phyloP scores from a whole-genome alignment of 768 basidiomycete genomes.

The Hortiboletus campestris region DNA sequence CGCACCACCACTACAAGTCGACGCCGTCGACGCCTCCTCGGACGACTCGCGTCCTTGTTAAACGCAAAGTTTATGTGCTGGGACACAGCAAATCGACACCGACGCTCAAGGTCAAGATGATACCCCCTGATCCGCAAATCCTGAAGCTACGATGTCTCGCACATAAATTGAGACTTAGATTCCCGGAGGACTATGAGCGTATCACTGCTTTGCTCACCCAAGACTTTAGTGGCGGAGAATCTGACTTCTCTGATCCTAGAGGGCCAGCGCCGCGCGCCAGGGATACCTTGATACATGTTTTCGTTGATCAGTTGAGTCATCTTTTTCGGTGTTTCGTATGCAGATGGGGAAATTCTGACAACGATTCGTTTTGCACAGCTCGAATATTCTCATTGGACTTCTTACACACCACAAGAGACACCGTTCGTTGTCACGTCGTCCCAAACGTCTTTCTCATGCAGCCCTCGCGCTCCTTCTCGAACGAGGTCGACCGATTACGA shows the following conservation, averaged over 20 bases:
- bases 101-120: conserved; percentile 37
- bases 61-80: conserved; percentile 29
- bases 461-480: conserved; percentile 78
- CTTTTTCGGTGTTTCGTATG: background rate
- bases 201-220: conserved; percentile 33
- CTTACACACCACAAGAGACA: conserved; percentile 65
- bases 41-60: conserved; percentile 17
- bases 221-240: conserved; percentile 35
- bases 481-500: conserved; percentile 71
- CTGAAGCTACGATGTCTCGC: conserved; percentile 54
- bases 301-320: conserved; percentile 44
- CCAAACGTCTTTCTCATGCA: conserved; percentile 67
- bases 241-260: conserved; percentile 35
- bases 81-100: conserved; percentile 50
- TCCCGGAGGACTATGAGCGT: conserved; percentile 48
- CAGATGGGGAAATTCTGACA: conserved; percentile 6
- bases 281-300: conserved; percentile 39
- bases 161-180: conserved; percentile 52
- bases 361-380: conserved; percentile 42
- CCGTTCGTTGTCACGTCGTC: conserved; percentile 37
- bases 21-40: conserved; percentile 33
- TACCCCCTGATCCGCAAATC: conserved; percentile 46
- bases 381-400: conserved; percentile 85
- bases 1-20: conserved; percentile 20
- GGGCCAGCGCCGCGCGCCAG: conserved; percentile 32